Evolutionary conservation across 495 filamentous ascomycete species (phyloP), one percentile per base, ranked within the genome.

Genomic region (Trichoderma erinaceum): DNA sequence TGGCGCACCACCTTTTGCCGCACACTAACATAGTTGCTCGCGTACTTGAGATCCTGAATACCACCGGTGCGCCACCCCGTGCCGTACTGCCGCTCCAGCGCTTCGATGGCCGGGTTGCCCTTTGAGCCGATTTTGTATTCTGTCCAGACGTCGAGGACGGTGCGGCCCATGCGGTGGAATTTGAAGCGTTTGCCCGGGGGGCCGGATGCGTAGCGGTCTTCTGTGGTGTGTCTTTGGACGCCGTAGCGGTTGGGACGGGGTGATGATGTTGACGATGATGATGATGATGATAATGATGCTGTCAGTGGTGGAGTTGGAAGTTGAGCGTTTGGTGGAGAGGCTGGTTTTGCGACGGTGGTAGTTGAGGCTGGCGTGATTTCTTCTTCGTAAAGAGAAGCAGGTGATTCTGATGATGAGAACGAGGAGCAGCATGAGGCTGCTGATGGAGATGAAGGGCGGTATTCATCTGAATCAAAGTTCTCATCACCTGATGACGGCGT

Each of bases 21-120:
- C 63, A 41, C 41, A 18, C 18, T 13, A 13, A 65, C 35, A n/a
- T 65, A 65, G 35, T 65, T 44, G 35, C 63, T 65, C 7, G 35
- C 35, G 35, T 65, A 65, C 35, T 41, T 44, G 18, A 16, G 18
- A 43, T 43, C 21, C 16, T 32, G 63, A 11, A 2, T 25, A 35
- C 4, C 1, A 29, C 29, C 29, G 4, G 29, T 29, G 35, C 63
- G 63, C 63, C 63, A 65, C 2, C 7, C 32, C 7, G 41, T 27
- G 35, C 63, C 63, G 18, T 65, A 65, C 21, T 25, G 13, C 6
- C 12, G 13, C 25, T 65, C 63, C 12, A 65, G 63, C 18, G 7
- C 16, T 32, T 65, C 35, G 18, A 65, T 65, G 63, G 35, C 13
- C 15, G 35, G 63, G 41, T 65, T 43, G 5, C 21, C 63, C 16